Evolutionary conservation across 352 stramenopile genomes (phyloP).

Genomic region (Pythium oligandrum): DNA sequence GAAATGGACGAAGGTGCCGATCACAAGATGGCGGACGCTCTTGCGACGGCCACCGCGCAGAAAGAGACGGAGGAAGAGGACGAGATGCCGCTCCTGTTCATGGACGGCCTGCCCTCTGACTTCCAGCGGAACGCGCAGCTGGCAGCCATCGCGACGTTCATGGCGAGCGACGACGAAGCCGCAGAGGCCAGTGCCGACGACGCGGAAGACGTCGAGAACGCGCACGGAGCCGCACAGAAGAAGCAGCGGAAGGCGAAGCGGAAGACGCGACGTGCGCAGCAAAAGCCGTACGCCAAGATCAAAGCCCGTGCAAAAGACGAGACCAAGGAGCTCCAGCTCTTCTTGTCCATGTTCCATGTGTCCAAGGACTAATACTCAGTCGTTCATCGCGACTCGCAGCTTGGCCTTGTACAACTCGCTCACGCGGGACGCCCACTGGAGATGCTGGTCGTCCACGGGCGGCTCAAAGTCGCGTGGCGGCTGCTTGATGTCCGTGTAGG

Average conservation of each 20-base stretch:
- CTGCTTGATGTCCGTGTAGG: constrained; percentile 9
- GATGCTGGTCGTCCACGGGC: constrained; percentile 25
- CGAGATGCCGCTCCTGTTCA: constrained; percentile 78
- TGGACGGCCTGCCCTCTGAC: constrained; percentile 54
- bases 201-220: constrained; percentile 5
- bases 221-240: not conserved
- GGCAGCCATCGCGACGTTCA: constrained; percentile 71
- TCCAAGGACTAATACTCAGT: constrained; percentile 1
- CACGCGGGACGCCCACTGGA: constrained; percentile 55
- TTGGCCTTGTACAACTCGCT: constrained; percentile 43
- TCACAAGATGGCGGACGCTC: no score
- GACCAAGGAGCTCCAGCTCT: constrained; percentile 56
- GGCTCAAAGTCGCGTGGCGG: constrained; percentile 13
- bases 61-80: constrained; percentile 26
- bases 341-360: constrained; percentile 51
- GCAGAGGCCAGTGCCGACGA: not conserved
- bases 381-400: not conserved
- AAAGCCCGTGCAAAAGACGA: not conserved
- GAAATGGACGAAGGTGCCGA: no score
- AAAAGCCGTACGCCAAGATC: not conserved
- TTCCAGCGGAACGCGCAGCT: constrained; percentile 68
- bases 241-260: not conserved
- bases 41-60: no score
- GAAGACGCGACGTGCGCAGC: not conserved
- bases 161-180: constrained; percentile 51